Percentiles rank a stretch among this genome's conserved stretches.
These are phyloP conservation scores for Komagataea norvegica DNA, from an alignment of 1,139 yeast species.

Conservation along the genomic window DNA sequence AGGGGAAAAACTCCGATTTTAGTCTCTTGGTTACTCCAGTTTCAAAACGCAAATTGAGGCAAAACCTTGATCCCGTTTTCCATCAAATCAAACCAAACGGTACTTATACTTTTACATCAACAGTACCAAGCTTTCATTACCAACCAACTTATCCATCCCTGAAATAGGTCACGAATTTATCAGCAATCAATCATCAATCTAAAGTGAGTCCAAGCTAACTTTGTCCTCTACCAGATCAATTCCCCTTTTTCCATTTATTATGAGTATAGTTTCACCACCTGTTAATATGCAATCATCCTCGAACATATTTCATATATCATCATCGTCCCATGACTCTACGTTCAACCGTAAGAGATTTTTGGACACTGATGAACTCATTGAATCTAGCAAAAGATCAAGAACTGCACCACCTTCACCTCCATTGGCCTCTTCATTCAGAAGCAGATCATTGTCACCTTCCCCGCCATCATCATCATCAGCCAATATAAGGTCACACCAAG, in stretches of 20 bases:
- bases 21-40: constrained; percentile 9
- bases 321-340: constrained; percentile 11
- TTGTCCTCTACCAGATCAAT: neutral
- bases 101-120: neutral
- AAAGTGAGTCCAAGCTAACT: neutral
- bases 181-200: too few species aligned
- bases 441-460: constrained; percentile 21
- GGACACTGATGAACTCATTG: constrained; percentile 20
- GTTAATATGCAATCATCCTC: constrained; percentile 14
- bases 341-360: constrained; percentile 23
- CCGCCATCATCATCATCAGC: constrained; percentile 12
- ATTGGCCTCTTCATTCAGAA: constrained; percentile 12
- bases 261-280: constrained; percentile 13
- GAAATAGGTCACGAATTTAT: too few species aligned
- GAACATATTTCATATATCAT: constrained; percentile 14
- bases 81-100: neutral
- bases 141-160: neutral
- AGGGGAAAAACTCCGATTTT: too few species aligned
- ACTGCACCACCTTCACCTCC: constrained; percentile 52
- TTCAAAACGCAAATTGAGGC: neutral
- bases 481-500: neutral
- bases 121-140: neutral
- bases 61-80: too few species aligned
- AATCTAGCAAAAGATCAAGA: constrained; percentile 38
- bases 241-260: constrained; percentile 4